Evolutionary conservation across 805 yeast genomes (phyloP).

Genomic region (Zygosaccharomyces siamensis): DNA sequence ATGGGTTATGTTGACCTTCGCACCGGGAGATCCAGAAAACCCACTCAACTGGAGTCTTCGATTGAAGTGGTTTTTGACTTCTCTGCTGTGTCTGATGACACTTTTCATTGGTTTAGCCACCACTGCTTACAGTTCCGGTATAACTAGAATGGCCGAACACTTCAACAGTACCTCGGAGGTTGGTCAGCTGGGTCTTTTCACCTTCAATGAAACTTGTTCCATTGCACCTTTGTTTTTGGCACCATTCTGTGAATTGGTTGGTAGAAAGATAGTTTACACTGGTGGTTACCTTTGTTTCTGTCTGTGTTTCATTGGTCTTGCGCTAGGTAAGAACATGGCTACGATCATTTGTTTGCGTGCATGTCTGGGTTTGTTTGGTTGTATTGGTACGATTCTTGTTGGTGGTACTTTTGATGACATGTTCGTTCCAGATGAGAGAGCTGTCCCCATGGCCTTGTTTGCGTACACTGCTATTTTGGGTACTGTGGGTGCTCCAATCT

Average conservation of each 20-base stretch:
- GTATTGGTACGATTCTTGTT: constrained; percentile 1
- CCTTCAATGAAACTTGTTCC: constrained; percentile 1
- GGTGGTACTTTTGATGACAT: constrained; percentile 5
- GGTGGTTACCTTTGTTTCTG: constrained; percentile 1
- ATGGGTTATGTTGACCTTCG: constrained; percentile 4
- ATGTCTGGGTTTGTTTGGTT: neutral
- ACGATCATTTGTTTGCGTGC: constrained; percentile 1
- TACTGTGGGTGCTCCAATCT: constrained; percentile 4
- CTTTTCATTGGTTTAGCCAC: constrained; percentile 1
- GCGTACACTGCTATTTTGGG: constrained; percentile 1
- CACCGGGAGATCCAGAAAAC: neutral
- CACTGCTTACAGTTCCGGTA: constrained; percentile 1
- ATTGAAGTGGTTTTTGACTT: constrained; percentile 1
- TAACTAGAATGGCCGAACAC: neutral
- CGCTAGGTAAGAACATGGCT: constrained; percentile 1
- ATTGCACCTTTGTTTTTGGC: constrained; percentile 1
- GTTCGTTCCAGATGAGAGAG: constrained; percentile 2
- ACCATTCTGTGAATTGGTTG: constrained; percentile 5
- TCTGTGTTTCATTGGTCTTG: constrained; percentile 3
- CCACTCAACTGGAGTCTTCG: neutral
- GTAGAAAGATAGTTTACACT: neutral
- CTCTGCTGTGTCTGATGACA: neutral
- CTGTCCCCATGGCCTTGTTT: constrained; percentile 1
- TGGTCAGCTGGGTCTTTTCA: constrained; percentile 2
- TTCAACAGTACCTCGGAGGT: neutral